These are phyloP conservation scores for Cordyceps sp. DNA, from an alignment of 2,329 filamentous ascomycete species.

Conservation along the genomic window DNA sequence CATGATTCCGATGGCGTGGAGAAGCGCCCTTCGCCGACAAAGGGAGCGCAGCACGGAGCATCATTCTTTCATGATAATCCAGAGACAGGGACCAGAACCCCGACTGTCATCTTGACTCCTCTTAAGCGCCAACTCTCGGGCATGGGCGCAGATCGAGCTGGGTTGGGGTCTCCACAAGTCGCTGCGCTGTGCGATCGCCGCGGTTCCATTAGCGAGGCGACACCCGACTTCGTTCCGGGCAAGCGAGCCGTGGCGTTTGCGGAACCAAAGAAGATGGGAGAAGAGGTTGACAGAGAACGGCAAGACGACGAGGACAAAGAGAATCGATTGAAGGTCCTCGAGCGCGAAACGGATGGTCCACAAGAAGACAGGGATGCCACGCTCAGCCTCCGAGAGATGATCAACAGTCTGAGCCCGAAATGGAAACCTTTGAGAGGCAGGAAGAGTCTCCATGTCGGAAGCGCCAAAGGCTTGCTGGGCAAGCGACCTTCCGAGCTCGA, in stretches of 20 bases:
- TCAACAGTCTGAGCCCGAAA: slow-evolving; percentile 61
- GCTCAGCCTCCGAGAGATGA: slow-evolving; percentile 58
- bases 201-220: slow-evolving; percentile 52
- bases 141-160: slow-evolving; percentile 50
- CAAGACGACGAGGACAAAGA: slow-evolving; percentile 45
- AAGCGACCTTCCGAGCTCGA: slow-evolving; percentile 61
- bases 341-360: slow-evolving; percentile 26
- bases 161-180: slow-evolving; percentile 60
- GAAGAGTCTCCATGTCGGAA: slow-evolving; percentile 63
- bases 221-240: slow-evolving; percentile 44
- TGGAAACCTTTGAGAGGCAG: slow-evolving; percentile 49
- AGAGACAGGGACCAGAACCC: slow-evolving; percentile 39
- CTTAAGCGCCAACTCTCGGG: slow-evolving; percentile 41
- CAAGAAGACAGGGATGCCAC: slow-evolving; percentile 44
- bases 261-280: slow-evolving; percentile 44
- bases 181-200: slow-evolving; percentile 55
- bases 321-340: slow-evolving; percentile 36
- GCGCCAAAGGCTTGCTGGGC: slow-evolving; percentile 55
- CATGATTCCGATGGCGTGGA: slow-evolving; percentile 3
- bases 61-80: slow-evolving; percentile 41
- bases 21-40: slow-evolving; percentile 5
- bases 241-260: slow-evolving; percentile 40
- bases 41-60: slow-evolving; percentile 11
- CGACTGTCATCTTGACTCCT: slow-evolving; percentile 42
- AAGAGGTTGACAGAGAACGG: slow-evolving; percentile 43